Evolutionary conservation across 495 filamentous ascomycete genomes (phyloP).

Genomic region (Bryoglossum gracile): DNA sequence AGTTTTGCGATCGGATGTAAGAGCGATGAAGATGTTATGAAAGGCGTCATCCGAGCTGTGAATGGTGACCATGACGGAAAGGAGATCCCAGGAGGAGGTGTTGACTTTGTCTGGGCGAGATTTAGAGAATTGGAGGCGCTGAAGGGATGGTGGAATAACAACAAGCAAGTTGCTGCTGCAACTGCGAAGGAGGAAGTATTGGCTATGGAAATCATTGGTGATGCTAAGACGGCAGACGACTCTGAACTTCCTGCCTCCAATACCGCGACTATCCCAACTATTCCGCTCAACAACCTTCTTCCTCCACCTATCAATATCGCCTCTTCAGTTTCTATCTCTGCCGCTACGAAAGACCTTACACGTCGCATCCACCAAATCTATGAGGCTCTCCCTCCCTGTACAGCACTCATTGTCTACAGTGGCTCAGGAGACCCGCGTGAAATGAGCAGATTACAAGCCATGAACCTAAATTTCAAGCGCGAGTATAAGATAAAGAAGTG

Average conservation of each 20-base stretch:
- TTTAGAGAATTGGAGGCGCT: slow-evolving; percentile 76
- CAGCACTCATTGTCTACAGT: slow-evolving; percentile 79
- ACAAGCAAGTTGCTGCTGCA: slow-evolving; percentile 27
- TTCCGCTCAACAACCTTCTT: not conserved
- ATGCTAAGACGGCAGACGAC: not conserved
- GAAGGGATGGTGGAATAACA: slow-evolving; percentile 74
- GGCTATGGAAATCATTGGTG: not conserved
- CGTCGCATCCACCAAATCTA: slow-evolving; percentile 61
- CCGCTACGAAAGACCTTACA: slow-evolving; percentile 41
- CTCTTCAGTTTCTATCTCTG: slow-evolving; percentile 35
- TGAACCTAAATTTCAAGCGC: slow-evolving; percentile 65
- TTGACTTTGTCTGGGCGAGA: slow-evolving; percentile 86
- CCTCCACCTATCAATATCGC: slow-evolving; percentile 2
- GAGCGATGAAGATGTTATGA: slow-evolving; percentile 67
- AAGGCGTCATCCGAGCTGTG: slow-evolving; percentile 58
- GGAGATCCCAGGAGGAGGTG: slow-evolving; percentile 57
- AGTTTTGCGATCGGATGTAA: slow-evolving; percentile 63
- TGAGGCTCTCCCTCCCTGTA: slow-evolving; percentile 70
- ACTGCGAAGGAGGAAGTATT: not conserved
- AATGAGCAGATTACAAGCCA: slow-evolving; percentile 60
- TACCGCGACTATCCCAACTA: not conserved
- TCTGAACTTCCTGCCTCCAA: not conserved
- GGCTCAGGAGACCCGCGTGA: slow-evolving; percentile 84
- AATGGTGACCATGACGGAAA: slow-evolving; percentile 58
- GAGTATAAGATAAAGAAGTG: slow-evolving; percentile 78